Percentiles rank a stretch among this genome's conserved stretches.
Evolutionary conservation across 495 filamentous ascomycete genomes (phyloP).

Genomic region (Talaromyces borbonicus): DNA sequence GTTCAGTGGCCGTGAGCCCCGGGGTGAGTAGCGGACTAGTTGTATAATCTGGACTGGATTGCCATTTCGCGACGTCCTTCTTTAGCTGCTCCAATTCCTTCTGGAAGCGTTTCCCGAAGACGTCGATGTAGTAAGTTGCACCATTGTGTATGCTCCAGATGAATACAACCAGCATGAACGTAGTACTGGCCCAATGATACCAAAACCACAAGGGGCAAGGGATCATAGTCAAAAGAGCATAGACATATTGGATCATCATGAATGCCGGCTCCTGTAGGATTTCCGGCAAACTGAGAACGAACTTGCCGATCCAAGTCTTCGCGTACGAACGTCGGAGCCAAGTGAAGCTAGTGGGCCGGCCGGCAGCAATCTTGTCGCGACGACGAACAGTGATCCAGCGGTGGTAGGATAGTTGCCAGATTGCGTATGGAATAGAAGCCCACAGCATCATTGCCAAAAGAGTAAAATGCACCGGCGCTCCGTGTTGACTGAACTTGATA

Average conservation of each 20-base stretch:
- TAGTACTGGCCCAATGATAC: conserved; percentile 67
- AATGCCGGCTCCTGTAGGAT: conserved; percentile 78
- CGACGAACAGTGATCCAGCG: conserved; percentile 87
- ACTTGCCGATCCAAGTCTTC: conserved; percentile 74
- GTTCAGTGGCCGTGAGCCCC: conserved; percentile 12
- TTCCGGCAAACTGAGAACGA: conserved; percentile 70
- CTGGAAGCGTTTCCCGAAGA: conserved; percentile 93
- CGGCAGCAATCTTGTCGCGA: conserved; percentile 88
- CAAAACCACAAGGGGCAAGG: conserved; percentile 95
- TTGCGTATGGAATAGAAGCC: conserved; percentile 82
- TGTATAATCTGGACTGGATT: conserved; percentile 39
- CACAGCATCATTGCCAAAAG: conserved; percentile 80
- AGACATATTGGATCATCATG: conserved; percentile 90
- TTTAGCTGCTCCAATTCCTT: conserved; percentile 88
- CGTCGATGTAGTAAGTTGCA: conserved; percentile 93
- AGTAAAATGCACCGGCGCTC: conserved; percentile 65
- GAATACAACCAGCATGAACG: conserved; percentile 71
- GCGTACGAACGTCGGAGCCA: conserved; percentile 89
- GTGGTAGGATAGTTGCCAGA: conserved; percentile 91
- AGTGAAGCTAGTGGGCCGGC: conserved; percentile 91
- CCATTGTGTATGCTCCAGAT: conserved; percentile 91
- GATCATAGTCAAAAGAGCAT: conserved; percentile 85
- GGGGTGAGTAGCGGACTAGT: conserved; percentile 24
- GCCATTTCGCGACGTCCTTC: conserved; percentile 85
- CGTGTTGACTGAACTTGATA: conserved; percentile 64